Conservation (phyloP, 2,329 filamentous ascomycete genomes). For the Tolypocladium pustulatum region DNA sequence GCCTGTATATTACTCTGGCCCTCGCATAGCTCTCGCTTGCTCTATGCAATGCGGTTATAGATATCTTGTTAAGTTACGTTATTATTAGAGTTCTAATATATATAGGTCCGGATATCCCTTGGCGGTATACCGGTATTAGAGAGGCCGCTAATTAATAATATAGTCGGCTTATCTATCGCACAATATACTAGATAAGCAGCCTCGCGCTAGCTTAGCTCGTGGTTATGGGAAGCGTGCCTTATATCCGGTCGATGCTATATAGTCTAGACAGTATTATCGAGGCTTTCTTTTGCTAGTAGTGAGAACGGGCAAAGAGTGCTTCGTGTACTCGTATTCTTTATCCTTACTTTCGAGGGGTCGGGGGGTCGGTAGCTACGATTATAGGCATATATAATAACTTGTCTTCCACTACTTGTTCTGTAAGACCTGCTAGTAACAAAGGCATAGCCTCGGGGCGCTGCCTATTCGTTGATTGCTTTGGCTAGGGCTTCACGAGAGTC, state of each 20-base stretch:
- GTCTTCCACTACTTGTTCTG: too few species aligned
- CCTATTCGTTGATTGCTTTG: too few species aligned
- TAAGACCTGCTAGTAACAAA: too few species aligned
- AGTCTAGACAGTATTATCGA: background rate
- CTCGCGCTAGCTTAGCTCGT: background rate
- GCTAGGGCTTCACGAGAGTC: too few species aligned
- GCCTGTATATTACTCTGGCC: conserved; percentile 9
- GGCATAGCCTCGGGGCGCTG: too few species aligned
- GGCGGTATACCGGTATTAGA: background rate
- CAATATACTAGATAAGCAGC: conserved; percentile 1
- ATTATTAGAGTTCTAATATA: conserved; percentile 4
- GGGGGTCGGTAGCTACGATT: too few species aligned
- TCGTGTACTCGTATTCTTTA: too few species aligned
- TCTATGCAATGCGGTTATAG: conserved; percentile 10
- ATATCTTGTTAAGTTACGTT: conserved; percentile 11
- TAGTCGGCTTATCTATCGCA: background rate
- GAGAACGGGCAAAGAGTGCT: too few species aligned
- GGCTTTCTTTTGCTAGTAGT: too few species aligned
- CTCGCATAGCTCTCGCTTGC: conserved; percentile 4
- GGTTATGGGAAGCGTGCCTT: conserved; percentile 3
- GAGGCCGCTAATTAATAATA: too few species aligned
- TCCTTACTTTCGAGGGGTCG: too few species aligned
- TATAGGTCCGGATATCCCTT: conserved; percentile 8
- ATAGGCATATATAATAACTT: too few species aligned
- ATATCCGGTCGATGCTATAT: conserved; percentile 3